These are phyloP conservation scores for Suhomyces panamericanus DNA, from an alignment of 1,139 yeast species.

Conservation along the genomic window DNA sequence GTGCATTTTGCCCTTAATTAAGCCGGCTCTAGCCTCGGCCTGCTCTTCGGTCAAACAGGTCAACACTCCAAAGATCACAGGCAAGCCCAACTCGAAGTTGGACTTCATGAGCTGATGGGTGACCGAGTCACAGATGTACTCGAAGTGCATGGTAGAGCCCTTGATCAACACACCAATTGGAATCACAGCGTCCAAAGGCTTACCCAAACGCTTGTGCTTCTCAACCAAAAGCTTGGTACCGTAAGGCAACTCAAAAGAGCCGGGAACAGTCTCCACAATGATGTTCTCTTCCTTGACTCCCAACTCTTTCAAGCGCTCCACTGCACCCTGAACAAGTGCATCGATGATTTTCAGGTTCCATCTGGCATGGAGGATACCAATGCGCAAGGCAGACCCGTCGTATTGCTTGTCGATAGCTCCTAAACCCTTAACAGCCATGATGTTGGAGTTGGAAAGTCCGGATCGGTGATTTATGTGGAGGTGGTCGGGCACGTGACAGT, in stretches of 20 bases:
- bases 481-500: not conserved
- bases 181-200: conserved; percentile 78
- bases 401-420: conserved; percentile 71
- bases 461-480: not conserved
- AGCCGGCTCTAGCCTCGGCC: conserved; percentile 92
- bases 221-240: conserved; percentile 62
- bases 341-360: conserved; percentile 84
- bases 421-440: conserved; percentile 78
- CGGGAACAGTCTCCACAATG: conserved; percentile 83
- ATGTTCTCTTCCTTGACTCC: conserved; percentile 81
- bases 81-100: conserved; percentile 68
- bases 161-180: conserved; percentile 94
- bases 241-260: conserved; percentile 88
- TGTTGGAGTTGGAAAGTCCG: conserved; percentile 8
- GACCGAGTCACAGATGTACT: conserved; percentile 89
- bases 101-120: conserved; percentile 83
- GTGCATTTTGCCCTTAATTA: conserved; percentile 71
- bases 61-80: conserved; percentile 89
- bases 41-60: conserved; percentile 94
- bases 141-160: conserved; percentile 98
- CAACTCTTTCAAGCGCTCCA: conserved; percentile 54
- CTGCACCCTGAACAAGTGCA: conserved; percentile 78
- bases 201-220: conserved; percentile 43
- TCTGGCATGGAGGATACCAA: conserved; percentile 92
- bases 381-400: conserved; percentile 65